These are phyloP conservation scores for Botrytis elliptica DNA, from an alignment of 2,329 filamentous ascomycete genomes.

Conservation along the genomic window DNA sequence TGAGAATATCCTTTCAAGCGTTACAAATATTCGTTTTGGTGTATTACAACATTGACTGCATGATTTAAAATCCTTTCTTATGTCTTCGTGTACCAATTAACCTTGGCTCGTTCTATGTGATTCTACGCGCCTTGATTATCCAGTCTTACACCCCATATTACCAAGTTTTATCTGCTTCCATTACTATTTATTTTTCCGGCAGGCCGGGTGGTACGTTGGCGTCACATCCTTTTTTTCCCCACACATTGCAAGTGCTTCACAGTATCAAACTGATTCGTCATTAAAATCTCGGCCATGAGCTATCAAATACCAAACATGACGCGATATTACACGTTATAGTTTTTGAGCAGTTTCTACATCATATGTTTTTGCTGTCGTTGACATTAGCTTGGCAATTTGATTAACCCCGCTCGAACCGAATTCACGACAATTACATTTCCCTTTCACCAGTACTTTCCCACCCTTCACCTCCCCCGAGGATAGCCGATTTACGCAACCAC, in stretches of 20 bases:
- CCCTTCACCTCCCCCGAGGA: not conserved
- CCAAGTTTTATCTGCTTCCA: not conserved
- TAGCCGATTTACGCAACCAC: not conserved
- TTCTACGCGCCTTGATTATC: too few relatives aligned
- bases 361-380: not conserved
- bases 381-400: not conserved
- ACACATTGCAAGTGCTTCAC: not conserved
- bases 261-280: not conserved
- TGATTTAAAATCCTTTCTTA: not conserved
- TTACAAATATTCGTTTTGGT: not conserved
- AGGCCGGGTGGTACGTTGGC: not conserved
- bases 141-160: too few relatives aligned
- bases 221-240: not conserved
- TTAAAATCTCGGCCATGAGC: not conserved
- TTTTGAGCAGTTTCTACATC: not conserved
- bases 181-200: too few relatives aligned
- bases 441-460: not conserved
- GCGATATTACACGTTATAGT: not conserved
- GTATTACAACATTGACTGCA: not conserved
- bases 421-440: not conserved
- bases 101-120: not conserved
- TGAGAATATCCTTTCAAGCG: conserved; percentile 14
- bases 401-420: not conserved
- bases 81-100: not conserved
- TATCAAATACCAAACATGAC: not conserved